Base-by-base conservation (phyloP, 2,329 filamentous ascomycete species). In the Fusarium pininemorale region DNA sequence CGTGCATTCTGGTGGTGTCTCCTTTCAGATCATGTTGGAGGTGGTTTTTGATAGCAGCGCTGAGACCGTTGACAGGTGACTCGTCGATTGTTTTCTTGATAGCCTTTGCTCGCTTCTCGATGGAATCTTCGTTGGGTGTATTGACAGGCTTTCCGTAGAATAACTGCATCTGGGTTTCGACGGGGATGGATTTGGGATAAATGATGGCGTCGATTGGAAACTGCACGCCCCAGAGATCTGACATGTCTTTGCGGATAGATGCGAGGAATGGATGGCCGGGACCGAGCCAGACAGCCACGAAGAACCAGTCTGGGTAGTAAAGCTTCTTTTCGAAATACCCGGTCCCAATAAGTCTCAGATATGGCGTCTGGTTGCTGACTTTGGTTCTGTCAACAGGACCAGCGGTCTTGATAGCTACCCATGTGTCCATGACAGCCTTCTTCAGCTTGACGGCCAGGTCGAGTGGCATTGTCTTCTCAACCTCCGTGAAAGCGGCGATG, bases 271-370 rank as follows among this genome's bases (percentile, higher is more conserved):
- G 48, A 4, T 51, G 48, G 0, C 6, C 30, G 0, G 30, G 48
- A 0, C 48, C 48, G 0, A 51, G 48, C 48, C 30, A 51, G 0
- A 1, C 30, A 20, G 48, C 48, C 22, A 51, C 4, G 4, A 35
- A 35, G n/a, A 51, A 35, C 48, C 30, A 51, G 0, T 51, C 1
- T 3, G 16, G 0, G 0, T 35, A 51, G 12, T 0, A 0, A 24
- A 51, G 30, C 12, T 35, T 11, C 28, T 32, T 50, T 7, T 24
- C 4, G 24, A 24, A 24, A 24, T 24, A 24, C 24, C 24, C 24
- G 24, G 24, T 24, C 24, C 24, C 24, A 24, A 24, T 24, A 24
- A 24, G 24, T 24, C 24, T 24, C 24, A 24, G 24, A 4, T 24
- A 24, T 24, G 24, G 24, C 24, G 24, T 3, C 24, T 24, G 24